Evolutionary conservation across 352 stramenopile species (phyloP).

Genomic region (Globisporangium radiosum): DNA sequence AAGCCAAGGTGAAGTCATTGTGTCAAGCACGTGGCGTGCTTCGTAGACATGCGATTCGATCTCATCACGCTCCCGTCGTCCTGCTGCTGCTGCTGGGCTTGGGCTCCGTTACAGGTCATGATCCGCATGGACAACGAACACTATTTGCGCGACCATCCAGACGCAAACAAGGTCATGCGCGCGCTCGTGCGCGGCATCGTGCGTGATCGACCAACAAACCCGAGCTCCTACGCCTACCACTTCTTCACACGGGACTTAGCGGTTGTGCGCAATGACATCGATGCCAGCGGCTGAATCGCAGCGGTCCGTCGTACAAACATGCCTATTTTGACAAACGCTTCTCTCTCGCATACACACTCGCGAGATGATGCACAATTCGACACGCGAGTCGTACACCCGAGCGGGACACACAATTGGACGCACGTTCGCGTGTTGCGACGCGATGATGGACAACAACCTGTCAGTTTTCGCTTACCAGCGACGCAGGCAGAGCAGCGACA

Average conservation of each 20-base stretch:
- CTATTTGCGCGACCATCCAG: conserved; percentile 58
- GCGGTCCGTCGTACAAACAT: neutral
- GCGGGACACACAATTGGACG: too few species aligned
- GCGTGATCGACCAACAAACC: conserved; percentile 39
- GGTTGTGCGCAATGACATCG: conserved; percentile 33
- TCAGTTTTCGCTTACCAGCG: too few species aligned
- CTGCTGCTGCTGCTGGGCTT: conserved; percentile 1
- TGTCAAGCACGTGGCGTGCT: too few species aligned
- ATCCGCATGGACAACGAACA: conserved; percentile 79
- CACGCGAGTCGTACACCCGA: neutral
- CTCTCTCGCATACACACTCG: too few species aligned
- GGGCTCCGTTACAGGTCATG: conserved; percentile 31
- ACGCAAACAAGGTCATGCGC: conserved; percentile 51
- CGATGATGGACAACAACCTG: too few species aligned
- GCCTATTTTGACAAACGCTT: too few species aligned
- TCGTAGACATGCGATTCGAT: too few species aligned
- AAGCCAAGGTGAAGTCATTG: conserved; percentile 36
- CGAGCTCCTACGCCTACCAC: conserved; percentile 41
- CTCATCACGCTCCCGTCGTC: neutral
- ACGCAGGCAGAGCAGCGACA: too few species aligned
- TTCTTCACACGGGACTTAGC: conserved; percentile 42
- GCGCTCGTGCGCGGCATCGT: conserved; percentile 53
- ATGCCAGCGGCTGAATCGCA: conserved; percentile 38
- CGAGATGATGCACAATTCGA: neutral
- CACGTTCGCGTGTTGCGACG: too few species aligned